These are phyloP conservation scores for Mycena vitilis DNA, from an alignment of 768 basidiomycete species.

Conservation along the genomic window DNA sequence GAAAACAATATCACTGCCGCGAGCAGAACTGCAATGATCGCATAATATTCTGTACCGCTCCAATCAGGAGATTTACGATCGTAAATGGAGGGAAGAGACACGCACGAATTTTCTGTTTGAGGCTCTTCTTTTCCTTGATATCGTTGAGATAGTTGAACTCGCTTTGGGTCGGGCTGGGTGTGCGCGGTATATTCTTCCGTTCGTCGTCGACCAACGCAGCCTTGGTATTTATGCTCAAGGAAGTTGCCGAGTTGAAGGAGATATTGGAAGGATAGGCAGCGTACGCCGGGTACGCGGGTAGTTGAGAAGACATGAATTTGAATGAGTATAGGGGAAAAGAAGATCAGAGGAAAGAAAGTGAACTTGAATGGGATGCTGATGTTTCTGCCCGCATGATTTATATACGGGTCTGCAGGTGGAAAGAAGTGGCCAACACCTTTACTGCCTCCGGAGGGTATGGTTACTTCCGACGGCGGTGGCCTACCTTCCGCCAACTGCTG, in stretches of 20 bases:
- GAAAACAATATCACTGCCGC: slow-evolving; percentile 52
- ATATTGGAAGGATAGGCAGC: neutral
- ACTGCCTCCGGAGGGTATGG: neutral
- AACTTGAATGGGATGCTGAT: no score
- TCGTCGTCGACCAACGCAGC: neutral
- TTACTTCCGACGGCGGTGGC: neutral
- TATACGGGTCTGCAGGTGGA: neutral
- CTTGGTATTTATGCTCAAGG: neutral
- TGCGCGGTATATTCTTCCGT: slow-evolving; percentile 4
- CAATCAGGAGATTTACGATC: neutral
- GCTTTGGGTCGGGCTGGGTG: slow-evolving; percentile 20
- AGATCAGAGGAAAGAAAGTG: no score
- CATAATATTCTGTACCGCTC: slow-evolving; percentile 37
- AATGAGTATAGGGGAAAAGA: neutral
- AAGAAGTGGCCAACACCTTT: neutral
- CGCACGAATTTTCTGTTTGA: slow-evolving; percentile 29
- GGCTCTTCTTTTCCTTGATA: slow-evolving; percentile 24
- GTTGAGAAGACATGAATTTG: slow-evolving; percentile 3
- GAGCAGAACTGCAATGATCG: slow-evolving; percentile 45
- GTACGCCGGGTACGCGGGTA: slow-evolving; percentile 18
- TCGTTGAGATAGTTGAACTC: slow-evolving; percentile 21
- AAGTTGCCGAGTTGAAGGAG: slow-evolving; percentile 3
- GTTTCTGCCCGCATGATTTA: neutral
- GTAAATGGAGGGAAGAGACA: neutral
- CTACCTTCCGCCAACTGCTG: no score